These are phyloP conservation scores for Candida ipomoeae DNA, from an alignment of 805 yeast species.

Conservation along the genomic window DNA sequence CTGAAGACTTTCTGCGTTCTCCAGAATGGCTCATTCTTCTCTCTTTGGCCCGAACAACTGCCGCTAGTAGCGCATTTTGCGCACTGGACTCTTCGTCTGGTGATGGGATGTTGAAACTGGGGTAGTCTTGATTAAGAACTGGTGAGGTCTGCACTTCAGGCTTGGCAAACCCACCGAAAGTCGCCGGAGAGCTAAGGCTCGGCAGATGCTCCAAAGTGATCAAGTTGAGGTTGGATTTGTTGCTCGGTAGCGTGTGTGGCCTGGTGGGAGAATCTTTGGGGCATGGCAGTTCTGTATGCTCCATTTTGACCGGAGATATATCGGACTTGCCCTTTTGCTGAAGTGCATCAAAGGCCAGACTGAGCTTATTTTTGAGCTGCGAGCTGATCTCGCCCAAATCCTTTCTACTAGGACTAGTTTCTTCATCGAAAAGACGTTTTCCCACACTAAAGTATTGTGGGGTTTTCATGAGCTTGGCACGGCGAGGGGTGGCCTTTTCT, in stretches of 20 bases:
- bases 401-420: conserved; percentile 23
- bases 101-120: conserved; percentile 19
- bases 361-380: conserved; percentile 34
- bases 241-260: conserved; percentile 16
- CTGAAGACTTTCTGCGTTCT: conserved; percentile 12
- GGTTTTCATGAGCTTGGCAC: conserved; percentile 31
- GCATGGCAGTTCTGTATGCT: conserved; percentile 20
- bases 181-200: conserved; percentile 1
- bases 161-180: background rate
- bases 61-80: conserved; percentile 41
- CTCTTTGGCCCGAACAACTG: conserved; percentile 27
- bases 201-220: background rate
- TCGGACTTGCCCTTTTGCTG: conserved; percentile 22
- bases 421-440: conserved; percentile 32
- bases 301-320: conserved; percentile 17
- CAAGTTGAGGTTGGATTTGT: background rate
- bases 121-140: background rate
- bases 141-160: conserved; percentile 2
- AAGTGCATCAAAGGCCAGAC: conserved; percentile 39
- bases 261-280: conserved; percentile 17
- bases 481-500: conserved; percentile 20
- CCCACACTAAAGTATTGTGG: conserved; percentile 41
- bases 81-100: conserved; percentile 43
- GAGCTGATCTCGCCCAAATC: conserved; percentile 37
- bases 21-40: conserved; percentile 10